A percentile compares a stretch with the other conserved stretches of the same genome.
These are phyloP conservation scores for Porpolomopsis calyptriformis DNA, from an alignment of 768 basidiomycete species.

Conservation along the genomic window DNA sequence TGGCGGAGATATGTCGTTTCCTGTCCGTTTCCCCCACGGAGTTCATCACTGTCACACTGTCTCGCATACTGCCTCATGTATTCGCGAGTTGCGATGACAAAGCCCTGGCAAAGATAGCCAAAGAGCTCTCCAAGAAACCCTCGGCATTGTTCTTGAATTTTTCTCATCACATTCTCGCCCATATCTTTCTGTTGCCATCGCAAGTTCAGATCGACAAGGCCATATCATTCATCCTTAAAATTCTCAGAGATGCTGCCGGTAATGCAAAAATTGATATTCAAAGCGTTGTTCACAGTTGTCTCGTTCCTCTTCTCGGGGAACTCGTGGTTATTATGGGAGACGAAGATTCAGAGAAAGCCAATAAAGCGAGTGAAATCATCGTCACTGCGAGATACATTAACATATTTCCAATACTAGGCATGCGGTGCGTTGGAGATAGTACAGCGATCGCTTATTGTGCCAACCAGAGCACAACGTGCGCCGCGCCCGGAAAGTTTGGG, in stretches of 20 bases:
- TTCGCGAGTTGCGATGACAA: conserved; percentile 51
- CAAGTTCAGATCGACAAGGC: conserved; percentile 46
- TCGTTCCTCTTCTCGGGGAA: conserved; percentile 61
- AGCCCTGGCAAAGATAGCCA: conserved; percentile 52
- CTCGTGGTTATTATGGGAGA: conserved; percentile 74
- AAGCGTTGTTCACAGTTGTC: conserved; percentile 52
- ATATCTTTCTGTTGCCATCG: conserved; percentile 51
- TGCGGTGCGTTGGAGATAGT: conserved; percentile 29
- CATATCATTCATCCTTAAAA: conserved; percentile 48
- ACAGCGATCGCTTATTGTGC: conserved; percentile 34
- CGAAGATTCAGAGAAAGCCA: conserved; percentile 35
- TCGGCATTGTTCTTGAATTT: conserved; percentile 47
- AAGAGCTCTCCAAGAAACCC: conserved; percentile 34
- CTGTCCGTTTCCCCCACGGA: conserved; percentile 43
- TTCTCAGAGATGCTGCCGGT: conserved; percentile 39
- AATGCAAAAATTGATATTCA: conserved; percentile 30
- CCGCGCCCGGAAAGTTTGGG: conserved; percentile 32
- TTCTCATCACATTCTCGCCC: conserved; percentile 50
- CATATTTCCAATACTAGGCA: conserved; percentile 17
- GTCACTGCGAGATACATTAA: not conserved
- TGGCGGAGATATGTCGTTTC: conserved; percentile 61
- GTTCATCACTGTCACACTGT: conserved; percentile 55
- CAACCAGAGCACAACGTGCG: conserved; percentile 17
- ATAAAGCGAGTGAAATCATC: conserved; percentile 25
- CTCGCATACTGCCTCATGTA: conserved; percentile 57